Percentiles rank a stretch among this genome's conserved stretches.
phyloP scores from a whole-genome alignment of 352 stramenopile species.

The Phytophthora cryptogea region DNA sequence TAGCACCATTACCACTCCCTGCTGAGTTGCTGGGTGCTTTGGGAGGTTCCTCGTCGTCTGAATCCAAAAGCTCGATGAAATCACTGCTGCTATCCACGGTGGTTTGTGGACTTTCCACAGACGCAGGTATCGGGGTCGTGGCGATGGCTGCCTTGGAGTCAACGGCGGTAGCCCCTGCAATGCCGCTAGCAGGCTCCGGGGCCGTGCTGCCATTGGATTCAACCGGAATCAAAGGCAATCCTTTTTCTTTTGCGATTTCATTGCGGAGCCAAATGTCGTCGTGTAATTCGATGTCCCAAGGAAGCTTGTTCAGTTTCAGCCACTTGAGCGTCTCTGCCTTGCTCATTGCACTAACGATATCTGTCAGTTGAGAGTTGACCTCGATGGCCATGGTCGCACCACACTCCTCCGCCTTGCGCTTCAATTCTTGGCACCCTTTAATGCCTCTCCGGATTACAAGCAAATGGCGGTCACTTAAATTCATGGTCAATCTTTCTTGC shows the following conservation, averaged over 20 bases:
- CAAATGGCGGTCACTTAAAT: conserved; percentile 61
- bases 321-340: conserved; percentile 63
- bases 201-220: not conserved
- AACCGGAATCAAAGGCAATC: conserved; percentile 19
- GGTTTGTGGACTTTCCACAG: conserved; percentile 26
- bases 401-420: conserved; percentile 56
- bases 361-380: conserved; percentile 73
- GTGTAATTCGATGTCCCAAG: conserved; percentile 69
- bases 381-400: conserved; percentile 77
- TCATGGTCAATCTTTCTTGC: conserved; percentile 49
- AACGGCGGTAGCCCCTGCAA: conserved; percentile 1
- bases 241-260: conserved; percentile 70
- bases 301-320: conserved; percentile 72
- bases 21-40: conserved; percentile 11
- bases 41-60: conserved; percentile 43
- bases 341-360: conserved; percentile 79
- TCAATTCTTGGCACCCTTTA: conserved; percentile 71
- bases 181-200: not conserved
- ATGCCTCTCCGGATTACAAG: conserved; percentile 77
- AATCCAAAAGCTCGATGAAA: conserved; percentile 66
- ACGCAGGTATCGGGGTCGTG: conserved; percentile 7
- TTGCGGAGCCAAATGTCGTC: conserved; percentile 71
- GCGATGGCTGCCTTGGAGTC: conserved; percentile 10
- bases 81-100: conserved; percentile 45
- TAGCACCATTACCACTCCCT: conserved; percentile 1